These are phyloP conservation scores for Phialophora chinensis DNA, from an alignment of 2,329 filamentous ascomycete species.

Conservation along the genomic window DNA sequence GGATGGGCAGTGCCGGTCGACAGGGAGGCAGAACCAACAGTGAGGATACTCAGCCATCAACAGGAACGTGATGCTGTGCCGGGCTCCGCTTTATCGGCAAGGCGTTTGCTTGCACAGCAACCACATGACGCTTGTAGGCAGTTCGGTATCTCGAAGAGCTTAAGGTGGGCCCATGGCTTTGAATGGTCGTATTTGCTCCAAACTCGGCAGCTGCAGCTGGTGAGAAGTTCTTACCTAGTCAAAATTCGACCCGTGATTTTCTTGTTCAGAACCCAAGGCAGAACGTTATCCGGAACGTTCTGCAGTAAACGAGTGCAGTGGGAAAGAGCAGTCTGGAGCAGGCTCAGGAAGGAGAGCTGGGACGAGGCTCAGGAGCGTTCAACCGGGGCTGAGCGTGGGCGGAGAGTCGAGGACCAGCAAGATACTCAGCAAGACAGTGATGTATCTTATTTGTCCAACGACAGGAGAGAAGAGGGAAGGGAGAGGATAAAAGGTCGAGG, in stretches of 20 bases:
- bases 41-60: background rate
- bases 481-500: constrained; percentile 34
- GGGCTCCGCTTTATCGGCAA: background rate
- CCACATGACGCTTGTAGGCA: background rate
- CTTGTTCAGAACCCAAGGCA: constrained; percentile 21
- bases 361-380: constrained; percentile 32
- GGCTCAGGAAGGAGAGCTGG: constrained; percentile 23
- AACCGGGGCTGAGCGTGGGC: constrained; percentile 29
- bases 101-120: background rate
- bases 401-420: constrained; percentile 37
- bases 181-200: background rate
- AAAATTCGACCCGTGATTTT: constrained; percentile 2
- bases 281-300: constrained; percentile 39
- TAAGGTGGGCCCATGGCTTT: constrained; percentile 3
- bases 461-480: constrained; percentile 32
- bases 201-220: constrained; percentile 7
- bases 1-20: background rate
- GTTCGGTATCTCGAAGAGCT: background rate
- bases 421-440: constrained; percentile 36
- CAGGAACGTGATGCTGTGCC: background rate
- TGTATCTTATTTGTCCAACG: constrained; percentile 37
- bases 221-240: constrained; percentile 16
- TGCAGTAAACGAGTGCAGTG: constrained; percentile 33
- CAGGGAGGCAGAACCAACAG: background rate
- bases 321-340: constrained; percentile 20